These are phyloP conservation scores for Ceratocystis destructans DNA, from an alignment of 2,329 filamentous ascomycete species.

Conservation along the genomic window DNA sequence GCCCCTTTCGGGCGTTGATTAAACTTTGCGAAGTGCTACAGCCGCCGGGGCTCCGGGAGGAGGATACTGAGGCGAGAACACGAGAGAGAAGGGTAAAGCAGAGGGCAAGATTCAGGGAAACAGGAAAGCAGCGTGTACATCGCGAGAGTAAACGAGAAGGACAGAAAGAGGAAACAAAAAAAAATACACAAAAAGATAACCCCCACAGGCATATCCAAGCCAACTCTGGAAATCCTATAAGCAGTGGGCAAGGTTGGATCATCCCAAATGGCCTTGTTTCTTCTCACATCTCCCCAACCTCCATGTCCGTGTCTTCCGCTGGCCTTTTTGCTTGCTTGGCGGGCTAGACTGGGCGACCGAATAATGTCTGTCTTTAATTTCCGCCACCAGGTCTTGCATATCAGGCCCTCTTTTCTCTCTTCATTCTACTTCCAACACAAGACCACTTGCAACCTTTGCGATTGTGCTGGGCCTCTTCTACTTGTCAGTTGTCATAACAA, in stretches of 20 bases:
- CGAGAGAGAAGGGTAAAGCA: not conserved
- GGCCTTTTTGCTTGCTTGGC: not conserved
- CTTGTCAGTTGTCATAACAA: no score
- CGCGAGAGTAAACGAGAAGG: not conserved
- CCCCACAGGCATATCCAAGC: no score
- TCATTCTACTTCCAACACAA: no score
- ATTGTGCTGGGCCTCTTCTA: no score
- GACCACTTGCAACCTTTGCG: no score
- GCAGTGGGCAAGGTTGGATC: no score
- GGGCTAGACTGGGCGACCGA: not conserved
- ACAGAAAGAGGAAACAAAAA: not conserved
- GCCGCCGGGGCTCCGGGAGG: not conserved
- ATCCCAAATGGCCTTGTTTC: not conserved
- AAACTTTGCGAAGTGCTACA: not conserved
- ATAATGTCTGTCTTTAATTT: conserved; percentile 4
- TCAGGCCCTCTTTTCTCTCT: no score
- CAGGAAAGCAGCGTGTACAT: not conserved
- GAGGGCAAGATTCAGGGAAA: not conserved
- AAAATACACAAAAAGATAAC: no score
- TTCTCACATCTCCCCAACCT: not conserved
- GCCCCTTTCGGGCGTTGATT: not conserved
- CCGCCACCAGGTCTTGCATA: not conserved
- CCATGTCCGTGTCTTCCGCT: not conserved
- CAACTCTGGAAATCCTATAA: no score
- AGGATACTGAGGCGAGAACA: not conserved